phyloP scores from a whole-genome alignment of 441 rosid genomes.

The Arabidopsis lyrata region DNA sequence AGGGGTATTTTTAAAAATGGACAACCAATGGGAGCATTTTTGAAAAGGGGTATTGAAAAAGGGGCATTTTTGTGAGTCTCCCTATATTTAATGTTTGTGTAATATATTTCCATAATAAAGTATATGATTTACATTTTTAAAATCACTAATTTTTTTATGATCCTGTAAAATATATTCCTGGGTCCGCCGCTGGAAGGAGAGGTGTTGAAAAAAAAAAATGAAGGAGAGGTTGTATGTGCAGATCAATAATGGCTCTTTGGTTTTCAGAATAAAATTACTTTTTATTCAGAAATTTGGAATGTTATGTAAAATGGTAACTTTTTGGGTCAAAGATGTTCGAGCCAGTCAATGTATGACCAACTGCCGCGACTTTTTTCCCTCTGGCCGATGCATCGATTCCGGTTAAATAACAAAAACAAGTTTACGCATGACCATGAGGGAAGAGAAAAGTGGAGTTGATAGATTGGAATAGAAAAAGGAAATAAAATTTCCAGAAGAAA shows the following conservation, averaged over 20 bases:
- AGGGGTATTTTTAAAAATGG: too few relatives aligned
- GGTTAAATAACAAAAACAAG: conserved; percentile 13
- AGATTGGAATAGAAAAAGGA: neutral
- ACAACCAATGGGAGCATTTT: too few relatives aligned
- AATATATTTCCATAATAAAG: too few relatives aligned
- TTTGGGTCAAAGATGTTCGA: conserved; percentile 33
- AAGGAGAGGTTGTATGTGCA: too few relatives aligned
- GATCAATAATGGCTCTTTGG: neutral
- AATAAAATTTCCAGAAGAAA: neutral
- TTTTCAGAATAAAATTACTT: conserved; percentile 8
- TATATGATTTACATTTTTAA: too few relatives aligned
- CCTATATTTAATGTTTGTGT: too few relatives aligned
- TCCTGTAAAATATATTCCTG: too few relatives aligned
- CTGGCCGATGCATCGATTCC: conserved; percentile 37
- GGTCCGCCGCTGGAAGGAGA: too few relatives aligned
- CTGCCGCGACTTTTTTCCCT: neutral
- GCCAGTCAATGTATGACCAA: conserved; percentile 42
- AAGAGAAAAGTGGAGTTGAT: conserved; percentile 5
- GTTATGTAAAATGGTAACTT: conserved; percentile 9
- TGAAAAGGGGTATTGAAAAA: too few relatives aligned
- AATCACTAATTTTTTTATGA: too few relatives aligned
- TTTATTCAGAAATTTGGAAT: conserved; percentile 17
- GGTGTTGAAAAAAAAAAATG: too few relatives aligned
- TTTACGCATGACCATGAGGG: conserved; percentile 30
- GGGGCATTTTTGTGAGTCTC: too few relatives aligned